Percentiles rank a stretch among this genome's conserved stretches.
These are phyloP conservation scores for Geranium brycei DNA, from an alignment of 345 rosid genomes.

Conservation along the genomic window DNA sequence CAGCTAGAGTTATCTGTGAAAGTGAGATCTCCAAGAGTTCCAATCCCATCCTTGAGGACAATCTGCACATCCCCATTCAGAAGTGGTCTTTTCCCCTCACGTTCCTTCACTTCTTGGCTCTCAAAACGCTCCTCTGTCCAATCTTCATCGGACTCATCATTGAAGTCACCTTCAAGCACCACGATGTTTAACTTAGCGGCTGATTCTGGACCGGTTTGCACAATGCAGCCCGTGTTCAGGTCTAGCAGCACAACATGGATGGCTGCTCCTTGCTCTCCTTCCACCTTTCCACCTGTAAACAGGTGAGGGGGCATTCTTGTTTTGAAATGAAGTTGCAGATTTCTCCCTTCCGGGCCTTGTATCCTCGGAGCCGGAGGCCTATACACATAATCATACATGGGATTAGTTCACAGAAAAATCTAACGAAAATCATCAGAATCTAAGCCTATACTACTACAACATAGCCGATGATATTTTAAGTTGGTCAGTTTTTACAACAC, in stretches of 20 bases:
- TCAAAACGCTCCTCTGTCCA: constrained; percentile 71
- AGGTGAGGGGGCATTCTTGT: constrained; percentile 87
- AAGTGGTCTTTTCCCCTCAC: constrained; percentile 81
- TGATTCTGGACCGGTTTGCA: constrained; percentile 58
- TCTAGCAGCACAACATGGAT: constrained; percentile 69
- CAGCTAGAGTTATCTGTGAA: constrained; percentile 95
- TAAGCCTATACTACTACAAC: not conserved
- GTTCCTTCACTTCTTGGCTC: constrained; percentile 61
- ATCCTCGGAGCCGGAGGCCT: constrained; percentile 52
- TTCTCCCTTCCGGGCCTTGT: constrained; percentile 48
- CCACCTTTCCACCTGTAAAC: constrained; percentile 85
- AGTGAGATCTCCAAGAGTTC: constrained; percentile 72
- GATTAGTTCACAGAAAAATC: not conserved
- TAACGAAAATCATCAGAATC: not conserved
- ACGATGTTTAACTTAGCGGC: constrained; percentile 54
- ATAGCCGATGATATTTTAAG: no score
- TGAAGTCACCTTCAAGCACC: constrained; percentile 83
- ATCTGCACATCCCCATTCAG: constrained; percentile 74
- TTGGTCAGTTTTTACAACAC: no score
- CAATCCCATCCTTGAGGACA: constrained; percentile 69
- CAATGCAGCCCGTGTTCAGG: constrained; percentile 39
- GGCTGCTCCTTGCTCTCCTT: constrained; percentile 78
- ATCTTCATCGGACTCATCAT: constrained; percentile 49
- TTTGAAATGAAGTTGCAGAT: constrained; percentile 59
- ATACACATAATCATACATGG: constrained; percentile 2